Conservation (phyloP, 2,329 filamentous ascomycete species). For the Aphanoascus verrucosus region DNA sequence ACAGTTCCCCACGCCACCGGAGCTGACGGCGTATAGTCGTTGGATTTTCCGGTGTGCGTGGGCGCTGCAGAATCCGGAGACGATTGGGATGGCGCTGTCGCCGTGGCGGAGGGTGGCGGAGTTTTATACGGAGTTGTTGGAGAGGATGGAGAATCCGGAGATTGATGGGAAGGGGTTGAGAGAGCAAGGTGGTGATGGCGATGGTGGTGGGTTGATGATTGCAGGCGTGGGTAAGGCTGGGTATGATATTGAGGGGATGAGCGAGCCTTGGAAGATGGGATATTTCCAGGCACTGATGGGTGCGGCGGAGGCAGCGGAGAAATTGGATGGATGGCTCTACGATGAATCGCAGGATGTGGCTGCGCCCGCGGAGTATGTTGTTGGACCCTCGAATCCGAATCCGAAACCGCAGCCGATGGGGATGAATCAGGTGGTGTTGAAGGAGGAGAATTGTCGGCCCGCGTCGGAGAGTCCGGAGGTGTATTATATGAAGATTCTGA, state of each 20-base stretch:
- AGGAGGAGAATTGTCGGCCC: slow-evolving; percentile 62
- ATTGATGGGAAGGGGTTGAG: slow-evolving; percentile 57
- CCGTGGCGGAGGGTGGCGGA: slow-evolving; percentile 60
- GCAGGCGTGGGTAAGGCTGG: slow-evolving; percentile 47
- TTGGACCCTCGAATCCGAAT: slow-evolving; percentile 72
- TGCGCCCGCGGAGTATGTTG: slow-evolving; percentile 62
- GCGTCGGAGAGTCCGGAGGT: slow-evolving; percentile 61
- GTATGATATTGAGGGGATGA: slow-evolving; percentile 62
- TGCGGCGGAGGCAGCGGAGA: slow-evolving; percentile 63
- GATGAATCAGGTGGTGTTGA: slow-evolving; percentile 46
- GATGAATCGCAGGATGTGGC: slow-evolving; percentile 57
- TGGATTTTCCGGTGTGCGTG: slow-evolving; percentile 56
- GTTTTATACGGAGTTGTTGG: slow-evolving; percentile 49
- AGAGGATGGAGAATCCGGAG: slow-evolving; percentile 56
- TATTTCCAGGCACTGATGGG: slow-evolving; percentile 78
- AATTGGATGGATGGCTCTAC: slow-evolving; percentile 66
- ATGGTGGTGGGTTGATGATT: slow-evolving; percentile 45
- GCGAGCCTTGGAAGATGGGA: slow-evolving; percentile 72
- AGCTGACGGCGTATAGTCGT: slow-evolving; percentile 65
- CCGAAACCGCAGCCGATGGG: slow-evolving; percentile 57
- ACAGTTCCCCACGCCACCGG: slow-evolving; percentile 66
- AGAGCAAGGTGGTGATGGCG: slow-evolving; percentile 45
- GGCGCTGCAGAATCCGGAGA: slow-evolving; percentile 47
- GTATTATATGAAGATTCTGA: slow-evolving; percentile 73
- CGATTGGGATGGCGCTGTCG: slow-evolving; percentile 43